Conservation (phyloP, 176 grass and related monocot genomes). For the Otatea glauca region DNA sequence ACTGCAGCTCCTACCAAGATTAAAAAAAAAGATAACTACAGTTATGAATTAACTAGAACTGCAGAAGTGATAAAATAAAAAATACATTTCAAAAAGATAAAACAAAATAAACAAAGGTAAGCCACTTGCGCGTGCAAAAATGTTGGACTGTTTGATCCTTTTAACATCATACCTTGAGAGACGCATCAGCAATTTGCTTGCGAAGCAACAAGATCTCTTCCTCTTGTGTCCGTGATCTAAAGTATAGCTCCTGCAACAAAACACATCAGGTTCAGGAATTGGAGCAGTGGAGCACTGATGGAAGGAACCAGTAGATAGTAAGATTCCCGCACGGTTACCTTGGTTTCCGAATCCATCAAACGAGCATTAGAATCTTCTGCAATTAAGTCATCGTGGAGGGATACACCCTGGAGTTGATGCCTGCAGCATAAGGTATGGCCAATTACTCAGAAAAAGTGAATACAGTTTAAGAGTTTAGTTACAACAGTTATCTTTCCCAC, state of each 20-base stretch:
- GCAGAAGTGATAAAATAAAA: neutral
- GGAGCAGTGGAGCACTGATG: conserved; percentile 10
- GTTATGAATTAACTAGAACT: conserved; percentile 35
- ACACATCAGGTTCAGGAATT: conserved; percentile 30
- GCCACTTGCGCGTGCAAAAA: neutral
- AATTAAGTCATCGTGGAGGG: conserved; percentile 46
- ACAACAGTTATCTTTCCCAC: conserved; percentile 29
- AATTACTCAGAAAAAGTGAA: conserved; percentile 21
- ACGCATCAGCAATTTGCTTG: conserved; percentile 83
- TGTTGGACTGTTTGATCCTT: neutral
- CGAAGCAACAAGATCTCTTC: conserved; percentile 77
- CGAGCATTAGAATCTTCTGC: conserved; percentile 49
- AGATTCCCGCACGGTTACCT: conserved; percentile 48
- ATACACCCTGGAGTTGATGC: conserved; percentile 54
- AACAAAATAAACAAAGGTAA: neutral
- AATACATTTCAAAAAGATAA: too few relatives aligned
- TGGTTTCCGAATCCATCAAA: conserved; percentile 77
- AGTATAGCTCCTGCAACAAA: conserved; percentile 70
- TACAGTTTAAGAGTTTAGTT: conserved; percentile 20
- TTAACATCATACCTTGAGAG: conserved; percentile 61
- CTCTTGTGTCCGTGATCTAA: conserved; percentile 77
- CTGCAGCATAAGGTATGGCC: conserved; percentile 46
- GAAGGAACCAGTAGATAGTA: conserved; percentile 31
- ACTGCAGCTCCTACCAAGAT: conserved; percentile 70
- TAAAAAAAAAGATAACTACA: conserved; percentile 8